Evolutionary conservation across 306 rosid species (phyloP), one percentile per base, ranked within the genome.

Genomic region (Fragaria vesca): DNA sequence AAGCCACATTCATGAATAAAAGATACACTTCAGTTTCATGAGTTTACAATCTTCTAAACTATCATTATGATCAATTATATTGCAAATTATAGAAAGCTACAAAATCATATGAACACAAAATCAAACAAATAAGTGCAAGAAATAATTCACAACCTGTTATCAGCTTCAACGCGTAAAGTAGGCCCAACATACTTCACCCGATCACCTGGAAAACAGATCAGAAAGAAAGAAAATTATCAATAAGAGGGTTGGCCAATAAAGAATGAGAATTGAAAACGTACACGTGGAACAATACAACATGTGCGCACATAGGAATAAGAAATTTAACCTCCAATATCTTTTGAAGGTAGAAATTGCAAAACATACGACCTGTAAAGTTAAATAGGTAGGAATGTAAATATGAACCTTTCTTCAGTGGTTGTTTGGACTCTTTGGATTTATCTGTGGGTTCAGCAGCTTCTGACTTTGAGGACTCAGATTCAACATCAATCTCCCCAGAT

Each of bases 121-220:
- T 16, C 17, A 26, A 51, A 43, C 66, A 82, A 51, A 65, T 51
- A 73, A 61, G 69, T 24, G 80, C 20, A 70, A 60, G 75, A 76
- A 71, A 43, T 54, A 65, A 48, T 69, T 66, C 34, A 81, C 77
- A 79, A 95, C 99, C 99, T 92, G 81, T 92, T 89, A 78, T 89
- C 90, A 26, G 75, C 90, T 81, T 85, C 84, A 84, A 84, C 77
- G 62, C 51, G 76, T 69, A 85, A 81, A 68, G 96, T 86, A 30
- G 93, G 87, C 73, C 99, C 99, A 71, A 78, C 81, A 79, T 95
- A 95, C 89, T 85, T 95, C 84, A 95, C 97, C 63, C 99, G 93
- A 80, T 93, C 99, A 75, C 99, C 99, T 95, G 58, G 34, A 73
- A 81, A 82, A 24, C 43, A 43, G 32, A 77, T 79, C 63, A 57